These are phyloP conservation scores for Nemania sp. DNA, from an alignment of 2,329 filamentous ascomycete species.

Conservation along the genomic window DNA sequence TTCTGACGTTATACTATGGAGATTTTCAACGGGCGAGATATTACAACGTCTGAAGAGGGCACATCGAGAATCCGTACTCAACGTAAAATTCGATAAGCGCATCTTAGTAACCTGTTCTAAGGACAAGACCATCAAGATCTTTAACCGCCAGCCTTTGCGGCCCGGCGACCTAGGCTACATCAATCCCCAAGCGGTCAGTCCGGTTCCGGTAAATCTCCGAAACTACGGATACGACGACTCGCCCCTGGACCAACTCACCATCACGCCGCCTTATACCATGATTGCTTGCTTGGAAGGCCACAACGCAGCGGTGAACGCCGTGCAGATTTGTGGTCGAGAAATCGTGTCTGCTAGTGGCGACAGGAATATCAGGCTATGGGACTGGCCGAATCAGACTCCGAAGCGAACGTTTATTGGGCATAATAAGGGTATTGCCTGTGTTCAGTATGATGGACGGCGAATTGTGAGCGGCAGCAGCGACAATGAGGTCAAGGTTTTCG, in stretches of 20 bases:
- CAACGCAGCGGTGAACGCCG: slow-evolving; percentile 90
- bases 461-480: slow-evolving; percentile 97
- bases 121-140: slow-evolving; percentile 95
- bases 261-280: slow-evolving; percentile 70
- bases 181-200: slow-evolving; percentile 49
- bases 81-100: slow-evolving; percentile 87
- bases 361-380: slow-evolving; percentile 92
- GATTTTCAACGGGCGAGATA: slow-evolving; percentile 85
- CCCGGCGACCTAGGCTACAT: slow-evolving; percentile 63
- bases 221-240: slow-evolving; percentile 58
- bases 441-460: slow-evolving; percentile 91
- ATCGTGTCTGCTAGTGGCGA: slow-evolving; percentile 96
- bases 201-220: slow-evolving; percentile 56
- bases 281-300: slow-evolving; percentile 84
- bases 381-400: slow-evolving; percentile 79
- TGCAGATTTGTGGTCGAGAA: slow-evolving; percentile 83
- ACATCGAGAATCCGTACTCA: slow-evolving; percentile 89
- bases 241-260: slow-evolving; percentile 52
- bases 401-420: slow-evolving; percentile 82
- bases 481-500: slow-evolving; percentile 94
- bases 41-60: slow-evolving; percentile 76
- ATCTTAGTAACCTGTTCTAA: slow-evolving; percentile 97
- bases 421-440: slow-evolving; percentile 93
- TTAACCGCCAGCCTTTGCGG: slow-evolving; percentile 76
- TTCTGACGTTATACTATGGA: slow-evolving; percentile 87